Base-by-base conservation (phyloP, 805 yeast species). In the Suhomyces tanzawaensis region DNA sequence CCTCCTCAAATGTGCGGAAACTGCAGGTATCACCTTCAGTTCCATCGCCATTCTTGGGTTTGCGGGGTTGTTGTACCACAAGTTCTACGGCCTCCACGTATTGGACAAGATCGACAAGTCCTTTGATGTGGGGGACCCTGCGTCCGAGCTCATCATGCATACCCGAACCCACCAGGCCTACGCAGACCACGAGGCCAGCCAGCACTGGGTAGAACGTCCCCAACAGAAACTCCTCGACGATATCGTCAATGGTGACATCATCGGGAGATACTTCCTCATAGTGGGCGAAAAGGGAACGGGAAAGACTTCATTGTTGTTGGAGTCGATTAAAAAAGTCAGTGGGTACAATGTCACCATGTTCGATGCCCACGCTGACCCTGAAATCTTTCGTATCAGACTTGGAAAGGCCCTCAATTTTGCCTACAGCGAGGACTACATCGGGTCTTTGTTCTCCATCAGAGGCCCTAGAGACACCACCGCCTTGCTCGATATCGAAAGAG, bases 221-320 rank as follows among this genome's bases (percentile, higher is more conserved):
- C 85, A 85, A 48, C 95, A 85, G 49, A 51, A 65, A 18, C 52
- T 79, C 7, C 55, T 85, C 22, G 86, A 86, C 58, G 78, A 75
- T 25, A 78, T 85, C 19, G 70, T 86, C 3, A 55, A 72, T 7
- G 95, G 95, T 1, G 59, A 71, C n/a, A 62, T 75, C 2, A 60
- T 60, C 4, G 95, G 95, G 0, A 58, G 91, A 13, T 86, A 85
- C 60, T 82, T 77, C 52, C 62, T 86, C 33, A 53, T 86, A 8
- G 74, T 86, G 28, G 95, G 95, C 21, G 95, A 85, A 55, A 85
- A 86, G 55, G 95, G 95, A 1, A 85, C 93, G 0, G 95, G 95
- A 2, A 85, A 85, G 54, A 81, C 89, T 1, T 81, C 91, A 1
- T 72, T 87, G 66, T 69, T 86, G 12, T 59, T 83, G 49, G 88